Evolutionary conservation across 805 yeast genomes (phyloP).

Genomic region (Nakazawaea peltata): DNA sequence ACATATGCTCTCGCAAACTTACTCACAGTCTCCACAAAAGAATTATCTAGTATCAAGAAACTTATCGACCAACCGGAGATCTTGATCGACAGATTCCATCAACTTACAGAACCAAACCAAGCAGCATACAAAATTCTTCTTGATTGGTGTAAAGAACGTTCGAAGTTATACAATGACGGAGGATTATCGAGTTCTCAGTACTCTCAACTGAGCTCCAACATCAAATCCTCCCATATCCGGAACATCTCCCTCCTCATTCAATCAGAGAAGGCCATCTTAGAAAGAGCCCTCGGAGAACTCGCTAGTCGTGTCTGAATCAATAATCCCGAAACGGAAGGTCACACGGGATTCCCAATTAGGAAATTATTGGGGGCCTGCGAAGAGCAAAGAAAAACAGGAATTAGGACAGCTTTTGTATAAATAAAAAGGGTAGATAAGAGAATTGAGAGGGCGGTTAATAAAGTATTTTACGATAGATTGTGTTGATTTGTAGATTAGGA

Average conservation of each 20-base stretch:
- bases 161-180: conserved; percentile 9
- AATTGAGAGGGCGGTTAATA: too few relatives aligned
- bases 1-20: conserved; percentile 34
- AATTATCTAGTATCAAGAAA: conserved; percentile 14
- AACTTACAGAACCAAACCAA: conserved; percentile 10
- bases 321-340: too few relatives aligned
- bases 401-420: too few relatives aligned
- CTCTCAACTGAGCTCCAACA: conserved; percentile 9
- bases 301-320: conserved; percentile 4
- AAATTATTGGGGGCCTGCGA: too few relatives aligned
- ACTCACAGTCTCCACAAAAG: conserved; percentile 20
- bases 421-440: too few relatives aligned
- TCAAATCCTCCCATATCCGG: conserved; percentile 1
- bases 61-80: conserved; percentile 5
- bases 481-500: background rate
- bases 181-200: conserved; percentile 11
- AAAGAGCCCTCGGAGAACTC: conserved; percentile 1
- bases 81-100: background rate
- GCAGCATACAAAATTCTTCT: conserved; percentile 12
- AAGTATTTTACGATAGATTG: too few relatives aligned
- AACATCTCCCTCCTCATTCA: conserved; percentile 7
- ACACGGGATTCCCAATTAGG: too few relatives aligned
- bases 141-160: conserved; percentile 14
- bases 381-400: too few relatives aligned
- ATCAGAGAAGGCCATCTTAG: conserved; percentile 11